Evolutionary conservation across 495 filamentous ascomycete genomes (phyloP).

Genomic region (Penicillium psychrofluorescens): DNA sequence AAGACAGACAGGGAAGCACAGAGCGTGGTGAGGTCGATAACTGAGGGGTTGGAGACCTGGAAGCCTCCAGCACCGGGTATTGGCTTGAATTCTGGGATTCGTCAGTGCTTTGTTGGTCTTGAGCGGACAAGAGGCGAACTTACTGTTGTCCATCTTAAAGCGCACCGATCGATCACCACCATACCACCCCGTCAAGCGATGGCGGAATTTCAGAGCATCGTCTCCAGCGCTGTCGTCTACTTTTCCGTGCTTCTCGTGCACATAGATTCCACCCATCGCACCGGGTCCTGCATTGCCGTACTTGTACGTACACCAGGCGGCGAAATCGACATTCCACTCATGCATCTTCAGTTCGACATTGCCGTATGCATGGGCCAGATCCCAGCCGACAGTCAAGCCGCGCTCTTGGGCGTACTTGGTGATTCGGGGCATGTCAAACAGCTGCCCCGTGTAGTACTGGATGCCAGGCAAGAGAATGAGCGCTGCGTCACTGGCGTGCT

Average conservation of each 20-base stretch:
- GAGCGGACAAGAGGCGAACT: constrained; percentile 4
- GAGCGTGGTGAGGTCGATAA: constrained; percentile 55
- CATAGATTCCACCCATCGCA: constrained; percentile 77
- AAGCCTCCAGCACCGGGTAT: constrained; percentile 56
- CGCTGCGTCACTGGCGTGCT: constrained; percentile 67
- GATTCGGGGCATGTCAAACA: constrained; percentile 80
- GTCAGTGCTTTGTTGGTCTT: constrained; percentile 4
- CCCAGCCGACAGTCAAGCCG: constrained; percentile 80
- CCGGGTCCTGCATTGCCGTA: constrained; percentile 91
- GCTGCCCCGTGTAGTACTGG: constrained; percentile 92
- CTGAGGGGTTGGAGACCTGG: constrained; percentile 54
- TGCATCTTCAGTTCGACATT: constrained; percentile 80
- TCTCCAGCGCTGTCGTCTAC: constrained; percentile 41
- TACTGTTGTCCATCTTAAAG: constrained; percentile 71
- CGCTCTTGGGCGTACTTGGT: constrained; percentile 70
- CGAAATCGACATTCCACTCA: constrained; percentile 92
- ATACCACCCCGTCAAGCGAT: constrained; percentile 79
- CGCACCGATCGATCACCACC: constrained; percentile 70
- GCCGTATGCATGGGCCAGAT: constrained; percentile 89
- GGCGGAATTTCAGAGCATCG: constrained; percentile 39
- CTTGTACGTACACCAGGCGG: constrained; percentile 95
- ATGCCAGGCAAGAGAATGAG: constrained; percentile 83
- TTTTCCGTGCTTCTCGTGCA: constrained; percentile 65
- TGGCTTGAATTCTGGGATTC: constrained; percentile 58
- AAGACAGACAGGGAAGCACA: constrained; percentile 74